Conservation (phyloP, 257 asterid species). For the Fraxinus excelsior region DNA sequence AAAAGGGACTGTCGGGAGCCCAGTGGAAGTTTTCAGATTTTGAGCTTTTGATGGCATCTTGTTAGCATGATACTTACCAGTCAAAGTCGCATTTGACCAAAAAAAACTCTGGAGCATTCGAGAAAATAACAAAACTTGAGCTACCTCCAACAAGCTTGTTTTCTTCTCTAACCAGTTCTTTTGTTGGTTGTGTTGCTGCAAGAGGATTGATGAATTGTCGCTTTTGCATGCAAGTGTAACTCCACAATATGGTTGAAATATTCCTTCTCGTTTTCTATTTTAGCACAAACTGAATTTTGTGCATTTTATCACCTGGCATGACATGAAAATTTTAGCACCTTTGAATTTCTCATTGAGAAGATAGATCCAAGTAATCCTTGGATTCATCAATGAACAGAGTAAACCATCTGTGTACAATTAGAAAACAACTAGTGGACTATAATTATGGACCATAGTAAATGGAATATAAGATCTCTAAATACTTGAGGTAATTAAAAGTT, state of each 20-base stretch:
- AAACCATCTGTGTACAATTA: not conserved
- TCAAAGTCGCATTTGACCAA: not conserved
- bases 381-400: not conserved
- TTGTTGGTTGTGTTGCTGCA: not conserved
- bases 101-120: not conserved
- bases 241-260: not conserved
- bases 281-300: not conserved
- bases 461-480: not conserved
- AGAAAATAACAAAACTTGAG: not conserved
- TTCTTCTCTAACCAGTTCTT: not conserved
- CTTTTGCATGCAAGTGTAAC: not conserved
- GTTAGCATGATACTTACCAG: not conserved
- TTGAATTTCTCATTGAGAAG: not conserved
- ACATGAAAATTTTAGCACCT: not conserved
- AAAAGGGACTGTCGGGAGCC: not conserved
- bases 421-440: not conserved
- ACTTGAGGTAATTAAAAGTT: not conserved
- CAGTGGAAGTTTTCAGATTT: not conserved
- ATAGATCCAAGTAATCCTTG: not conserved
- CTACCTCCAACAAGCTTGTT: not conserved
- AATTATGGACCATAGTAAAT: not conserved
- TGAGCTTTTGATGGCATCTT: not conserved
- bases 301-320: not conserved
- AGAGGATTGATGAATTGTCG: not conserved
- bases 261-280: not conserved